These are phyloP conservation scores for Zygosaccharomyces sapae DNA, from an alignment of 1,139 yeast genomes.

Conservation along the genomic window DNA sequence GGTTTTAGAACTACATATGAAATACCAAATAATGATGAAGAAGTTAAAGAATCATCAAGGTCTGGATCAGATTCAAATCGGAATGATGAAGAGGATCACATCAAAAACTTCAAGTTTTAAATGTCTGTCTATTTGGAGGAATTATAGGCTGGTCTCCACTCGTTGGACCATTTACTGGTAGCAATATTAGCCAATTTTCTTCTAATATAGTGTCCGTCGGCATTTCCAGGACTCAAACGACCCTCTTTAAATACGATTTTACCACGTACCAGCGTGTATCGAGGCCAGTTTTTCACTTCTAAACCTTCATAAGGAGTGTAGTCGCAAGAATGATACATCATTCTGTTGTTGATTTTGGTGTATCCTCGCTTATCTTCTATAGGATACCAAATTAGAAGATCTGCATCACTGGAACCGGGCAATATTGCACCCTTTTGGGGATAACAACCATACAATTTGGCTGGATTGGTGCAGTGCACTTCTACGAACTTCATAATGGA, in stretches of 20 bases:
- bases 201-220: constrained; percentile 14
- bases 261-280: constrained; percentile 43
- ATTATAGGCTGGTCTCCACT: constrained; percentile 13
- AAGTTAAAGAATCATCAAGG: constrained; percentile 6
- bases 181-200: constrained; percentile 13
- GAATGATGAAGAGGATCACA: constrained; percentile 25
- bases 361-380: constrained; percentile 27
- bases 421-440: constrained; percentile 38
- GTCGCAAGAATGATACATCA: constrained; percentile 44
- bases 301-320: constrained; percentile 47
- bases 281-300: constrained; percentile 45
- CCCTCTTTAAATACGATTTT: constrained; percentile 32
- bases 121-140: not conserved
- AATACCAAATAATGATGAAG: constrained; percentile 8
- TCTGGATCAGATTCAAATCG: constrained; percentile 14
- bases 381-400: constrained; percentile 45
- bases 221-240: constrained; percentile 10
- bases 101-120: constrained; percentile 33
- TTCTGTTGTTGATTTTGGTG: constrained; percentile 36
- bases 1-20: constrained; percentile 33
- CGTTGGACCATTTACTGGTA: constrained; percentile 10
- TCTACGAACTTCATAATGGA: constrained; percentile 43
- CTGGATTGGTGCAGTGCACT: constrained; percentile 43
- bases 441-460: constrained; percentile 42
- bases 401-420: constrained; percentile 44